Evolutionary conservation across 1,139 yeast genomes (phyloP).

Genomic region (Nakaseomyces kungkrabaensis): DNA sequence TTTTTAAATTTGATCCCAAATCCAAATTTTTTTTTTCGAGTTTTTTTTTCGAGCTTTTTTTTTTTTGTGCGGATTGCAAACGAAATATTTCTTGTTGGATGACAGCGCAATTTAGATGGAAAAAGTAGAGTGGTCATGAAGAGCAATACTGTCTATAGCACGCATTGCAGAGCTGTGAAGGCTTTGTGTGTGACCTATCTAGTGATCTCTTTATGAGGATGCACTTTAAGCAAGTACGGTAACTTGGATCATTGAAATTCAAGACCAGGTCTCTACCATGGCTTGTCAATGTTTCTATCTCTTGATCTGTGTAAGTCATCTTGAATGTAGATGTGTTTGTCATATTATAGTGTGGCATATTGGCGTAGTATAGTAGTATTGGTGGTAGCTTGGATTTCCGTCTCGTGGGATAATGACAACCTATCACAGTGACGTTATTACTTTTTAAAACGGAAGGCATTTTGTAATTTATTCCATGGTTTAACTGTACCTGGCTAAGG

Average conservation of each 20-base stretch:
- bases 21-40: too few relatives aligned
- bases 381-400: conserved; percentile 29
- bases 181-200: conserved; percentile 33
- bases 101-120: too few relatives aligned
- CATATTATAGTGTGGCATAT: conserved; percentile 26
- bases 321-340: conserved; percentile 57
- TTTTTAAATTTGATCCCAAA: too few relatives aligned
- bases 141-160: conserved; percentile 37
- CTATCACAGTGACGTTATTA: conserved; percentile 42
- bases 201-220: conserved; percentile 47
- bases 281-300: conserved; percentile 37
- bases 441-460: conserved; percentile 23
- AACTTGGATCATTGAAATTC: conserved; percentile 33
- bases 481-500: conserved; percentile 20
- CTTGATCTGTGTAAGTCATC: conserved; percentile 38
- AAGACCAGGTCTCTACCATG: conserved; percentile 49
- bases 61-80: not conserved
- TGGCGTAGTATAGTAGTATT: conserved; percentile 44
- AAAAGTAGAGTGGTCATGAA: not conserved
- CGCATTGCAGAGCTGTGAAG: conserved; percentile 29
- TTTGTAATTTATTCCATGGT: conserved; percentile 13
- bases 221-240: conserved; percentile 48
- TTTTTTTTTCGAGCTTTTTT: not conserved
- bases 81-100: not conserved
- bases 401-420: conserved; percentile 35